Evolutionary conservation across 1,284 basidiomycete genomes (phyloP).

Genomic region (Sphaerobolus stellatus): DNA sequence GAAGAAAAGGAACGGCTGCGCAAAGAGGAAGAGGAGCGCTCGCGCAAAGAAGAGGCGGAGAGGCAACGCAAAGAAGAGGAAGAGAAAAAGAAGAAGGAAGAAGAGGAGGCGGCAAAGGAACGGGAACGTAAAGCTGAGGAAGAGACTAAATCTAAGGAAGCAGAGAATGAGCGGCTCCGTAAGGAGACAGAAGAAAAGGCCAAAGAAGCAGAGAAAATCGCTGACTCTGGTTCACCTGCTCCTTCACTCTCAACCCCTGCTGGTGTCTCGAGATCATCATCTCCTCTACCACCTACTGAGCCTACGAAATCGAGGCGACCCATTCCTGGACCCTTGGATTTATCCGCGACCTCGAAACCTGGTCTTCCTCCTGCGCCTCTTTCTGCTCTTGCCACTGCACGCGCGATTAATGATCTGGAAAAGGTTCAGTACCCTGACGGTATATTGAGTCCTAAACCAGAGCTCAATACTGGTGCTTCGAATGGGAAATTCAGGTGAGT

Average conservation of each 20-base stretch:
- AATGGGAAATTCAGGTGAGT: constrained; percentile 85
- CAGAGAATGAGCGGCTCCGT: constrained; percentile 26
- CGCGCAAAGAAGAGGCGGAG: constrained; percentile 29
- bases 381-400: constrained; percentile 72
- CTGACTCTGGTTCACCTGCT: constrained; percentile 27
- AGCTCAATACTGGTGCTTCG: constrained; percentile 83
- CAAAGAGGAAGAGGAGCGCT: constrained; percentile 41
- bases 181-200: constrained; percentile 30
- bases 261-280: constrained; percentile 31
- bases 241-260: constrained; percentile 25
- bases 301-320: constrained; percentile 36
- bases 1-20: constrained; percentile 31
- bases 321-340: constrained; percentile 69
- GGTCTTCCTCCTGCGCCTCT: constrained; percentile 49
- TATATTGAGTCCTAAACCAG: constrained; percentile 79
- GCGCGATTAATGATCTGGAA: constrained; percentile 80
- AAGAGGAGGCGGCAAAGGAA: constrained; percentile 32
- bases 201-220: constrained; percentile 36
- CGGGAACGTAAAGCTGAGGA: constrained; percentile 38
- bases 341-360: constrained; percentile 47
- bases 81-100: constrained; percentile 28
- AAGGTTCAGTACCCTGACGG: constrained; percentile 83
- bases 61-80: constrained; percentile 24
- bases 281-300: constrained; percentile 33
- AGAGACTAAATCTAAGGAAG: constrained; percentile 30